Evolutionary conservation across 2,329 filamentous ascomycete genomes (phyloP).

Genomic region (Alternaria arbusti): DNA sequence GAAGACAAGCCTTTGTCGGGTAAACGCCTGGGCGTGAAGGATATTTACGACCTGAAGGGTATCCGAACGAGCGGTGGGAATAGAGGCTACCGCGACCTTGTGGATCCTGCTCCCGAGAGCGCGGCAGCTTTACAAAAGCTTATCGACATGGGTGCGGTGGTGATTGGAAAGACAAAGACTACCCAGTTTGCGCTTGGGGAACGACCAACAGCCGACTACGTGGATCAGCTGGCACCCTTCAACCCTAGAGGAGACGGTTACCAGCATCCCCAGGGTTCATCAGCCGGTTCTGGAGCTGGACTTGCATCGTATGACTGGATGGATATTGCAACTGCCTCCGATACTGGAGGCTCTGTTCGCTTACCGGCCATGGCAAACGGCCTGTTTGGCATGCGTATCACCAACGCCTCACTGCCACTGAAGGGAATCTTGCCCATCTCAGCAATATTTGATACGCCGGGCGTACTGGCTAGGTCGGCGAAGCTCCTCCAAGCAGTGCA

Average conservation of each 20-base stretch:
- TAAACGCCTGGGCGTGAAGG: slow-evolving; percentile 22
- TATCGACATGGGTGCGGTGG: slow-evolving; percentile 34
- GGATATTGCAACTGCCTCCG: slow-evolving; percentile 19
- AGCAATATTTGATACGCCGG: slow-evolving; percentile 20
- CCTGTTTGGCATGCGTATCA: slow-evolving; percentile 16
- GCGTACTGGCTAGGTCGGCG: slow-evolving; percentile 16
- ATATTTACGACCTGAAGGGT: slow-evolving; percentile 24
- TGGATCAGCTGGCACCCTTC: slow-evolving; percentile 36
- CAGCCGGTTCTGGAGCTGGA: slow-evolving; percentile 11
- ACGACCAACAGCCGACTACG: slow-evolving; percentile 31
- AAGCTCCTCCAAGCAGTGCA: slow-evolving; percentile 18
- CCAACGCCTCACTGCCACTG: slow-evolving; percentile 20
- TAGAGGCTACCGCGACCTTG: slow-evolving; percentile 19
- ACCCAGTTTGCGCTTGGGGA: slow-evolving; percentile 52
- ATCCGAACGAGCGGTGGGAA: slow-evolving; percentile 17
- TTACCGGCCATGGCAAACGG: slow-evolving; percentile 11
- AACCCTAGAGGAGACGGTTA: slow-evolving; percentile 41
- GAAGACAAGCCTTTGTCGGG: slow-evolving; percentile 14
- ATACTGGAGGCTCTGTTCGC: slow-evolving; percentile 19
- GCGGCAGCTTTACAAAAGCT: slow-evolving; percentile 19
- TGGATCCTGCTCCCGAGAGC: slow-evolving; percentile 1
- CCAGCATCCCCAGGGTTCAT: slow-evolving; percentile 16
- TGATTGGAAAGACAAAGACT: slow-evolving; percentile 61
- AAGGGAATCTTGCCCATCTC: slow-evolving; percentile 15
- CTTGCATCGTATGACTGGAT: slow-evolving; percentile 23